Evolutionary conservation across 495 filamentous ascomycete genomes (phyloP).

Genomic region (Evernia prunastri): DNA sequence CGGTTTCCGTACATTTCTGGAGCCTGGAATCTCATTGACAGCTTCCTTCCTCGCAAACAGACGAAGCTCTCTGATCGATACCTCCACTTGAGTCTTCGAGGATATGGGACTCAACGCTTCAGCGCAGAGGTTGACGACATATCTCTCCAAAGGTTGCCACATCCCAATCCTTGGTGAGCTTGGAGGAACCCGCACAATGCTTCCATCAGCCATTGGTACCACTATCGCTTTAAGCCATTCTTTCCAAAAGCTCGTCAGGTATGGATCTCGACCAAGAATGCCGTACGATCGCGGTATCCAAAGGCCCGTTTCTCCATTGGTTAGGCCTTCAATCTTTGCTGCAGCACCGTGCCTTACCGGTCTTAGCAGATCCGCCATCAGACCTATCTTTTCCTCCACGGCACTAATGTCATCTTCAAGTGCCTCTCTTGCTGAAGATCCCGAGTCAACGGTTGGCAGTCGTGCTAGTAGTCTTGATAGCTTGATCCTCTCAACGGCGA

Average conservation of each 20-base stretch:
- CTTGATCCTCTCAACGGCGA: constrained; percentile 85
- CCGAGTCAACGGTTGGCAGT: constrained; percentile 71
- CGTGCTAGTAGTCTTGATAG: constrained; percentile 79
- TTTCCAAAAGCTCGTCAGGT: constrained; percentile 92
- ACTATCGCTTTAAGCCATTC: constrained; percentile 92
- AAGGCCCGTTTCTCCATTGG: constrained; percentile 90
- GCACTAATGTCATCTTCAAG: constrained; percentile 92
- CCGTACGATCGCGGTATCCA: constrained; percentile 96
- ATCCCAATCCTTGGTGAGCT: constrained; percentile 88
- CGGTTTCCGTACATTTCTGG: constrained; percentile 52
- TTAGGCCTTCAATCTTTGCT: constrained; percentile 94
- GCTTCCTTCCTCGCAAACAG: constrained; percentile 92
- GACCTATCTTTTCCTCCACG: constrained; percentile 90
- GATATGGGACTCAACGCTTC: constrained; percentile 87
- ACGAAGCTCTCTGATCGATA: constrained; percentile 81
- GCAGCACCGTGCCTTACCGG: constrained; percentile 91
- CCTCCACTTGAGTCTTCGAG: constrained; percentile 92
- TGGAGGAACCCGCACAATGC: constrained; percentile 70
- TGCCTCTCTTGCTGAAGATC: constrained; percentile 69
- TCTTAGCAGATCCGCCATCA: constrained; percentile 93
- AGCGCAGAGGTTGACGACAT: constrained; percentile 95
- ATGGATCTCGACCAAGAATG: constrained; percentile 78
- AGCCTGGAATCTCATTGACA: constrained; percentile 86
- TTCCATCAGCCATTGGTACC: constrained; percentile 90
- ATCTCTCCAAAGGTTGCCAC: constrained; percentile 94